phyloP scores from a whole-genome alignment of 129 eudicot species.

The Apium graveolens region DNA sequence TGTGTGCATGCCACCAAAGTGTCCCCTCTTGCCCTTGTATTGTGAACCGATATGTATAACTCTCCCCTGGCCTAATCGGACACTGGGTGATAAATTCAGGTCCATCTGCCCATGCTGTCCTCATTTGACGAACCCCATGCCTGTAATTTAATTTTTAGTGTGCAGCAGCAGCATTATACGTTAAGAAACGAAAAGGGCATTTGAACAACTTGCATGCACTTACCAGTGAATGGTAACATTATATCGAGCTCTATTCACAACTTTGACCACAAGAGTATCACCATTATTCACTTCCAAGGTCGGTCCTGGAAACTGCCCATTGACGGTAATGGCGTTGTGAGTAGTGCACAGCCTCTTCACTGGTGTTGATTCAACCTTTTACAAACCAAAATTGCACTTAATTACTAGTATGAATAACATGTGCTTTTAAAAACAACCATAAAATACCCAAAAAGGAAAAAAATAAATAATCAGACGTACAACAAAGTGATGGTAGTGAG shows the following conservation, averaged over 20 bases:
- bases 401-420: background rate
- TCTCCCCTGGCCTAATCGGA: conserved; percentile 33
- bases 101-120: conserved; percentile 49
- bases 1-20: conserved; percentile 47
- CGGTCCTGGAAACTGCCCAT: conserved; percentile 50
- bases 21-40: conserved; percentile 36
- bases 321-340: conserved; percentile 27
- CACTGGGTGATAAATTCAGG: conserved; percentile 39
- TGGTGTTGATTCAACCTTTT: conserved; percentile 30
- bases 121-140: conserved; percentile 38
- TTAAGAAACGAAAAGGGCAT: background rate
- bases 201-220: background rate
- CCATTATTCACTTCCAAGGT: conserved; percentile 37
- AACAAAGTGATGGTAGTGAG: conserved; percentile 39
- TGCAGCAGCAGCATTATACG: background rate
- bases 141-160: conserved; percentile 9
- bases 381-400: background rate
- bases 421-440: background rate
- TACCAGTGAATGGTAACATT: conserved; percentile 43
- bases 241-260: conserved; percentile 28
- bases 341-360: conserved; percentile 45
- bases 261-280: conserved; percentile 36
- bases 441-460: background rate
- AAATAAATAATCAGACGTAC: conserved; percentile 19
- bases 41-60: conserved; percentile 31